These are phyloP conservation scores for Tetrapyrgos nigripes DNA, from an alignment of 1,284 basidiomycete genomes.

Conservation along the genomic window DNA sequence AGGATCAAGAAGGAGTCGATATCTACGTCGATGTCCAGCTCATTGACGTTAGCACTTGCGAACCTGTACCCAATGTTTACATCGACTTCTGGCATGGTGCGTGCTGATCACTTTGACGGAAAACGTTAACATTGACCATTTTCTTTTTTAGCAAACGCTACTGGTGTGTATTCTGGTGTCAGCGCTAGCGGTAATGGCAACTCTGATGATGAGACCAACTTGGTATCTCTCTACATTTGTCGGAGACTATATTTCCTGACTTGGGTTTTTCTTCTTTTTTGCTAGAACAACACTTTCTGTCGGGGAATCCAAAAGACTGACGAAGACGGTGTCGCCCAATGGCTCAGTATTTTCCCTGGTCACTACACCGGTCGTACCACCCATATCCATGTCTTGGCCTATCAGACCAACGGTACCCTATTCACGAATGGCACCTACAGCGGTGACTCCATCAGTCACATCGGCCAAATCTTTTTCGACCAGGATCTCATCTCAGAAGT, in stretches of 20 bases:
- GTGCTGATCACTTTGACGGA: neutral
- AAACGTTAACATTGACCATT: neutral
- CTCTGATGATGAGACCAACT: slow-evolving; percentile 12
- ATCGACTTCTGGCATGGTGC: slow-evolving; percentile 26
- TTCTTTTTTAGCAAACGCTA: slow-evolving; percentile 16
- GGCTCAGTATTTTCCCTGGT: slow-evolving; percentile 20
- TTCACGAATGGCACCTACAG: slow-evolving; percentile 17
- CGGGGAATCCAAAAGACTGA: slow-evolving; percentile 20
- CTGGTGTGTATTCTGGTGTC: slow-evolving; percentile 23
- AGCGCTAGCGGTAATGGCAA: slow-evolving; percentile 21
- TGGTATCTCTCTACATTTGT: slow-evolving; percentile 5
- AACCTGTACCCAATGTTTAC: slow-evolving; percentile 28
- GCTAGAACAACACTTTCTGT: slow-evolving; percentile 19
- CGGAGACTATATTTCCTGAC: neutral
- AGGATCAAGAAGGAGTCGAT: slow-evolving; percentile 33
- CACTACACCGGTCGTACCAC: slow-evolving; percentile 23
- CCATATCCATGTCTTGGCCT: slow-evolving; percentile 24
- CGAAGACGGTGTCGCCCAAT: slow-evolving; percentile 22
- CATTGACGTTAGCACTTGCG: slow-evolving; percentile 57
- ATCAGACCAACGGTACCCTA: slow-evolving; percentile 14
- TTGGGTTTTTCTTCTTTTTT: neutral
- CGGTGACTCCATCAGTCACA: slow-evolving; percentile 17
- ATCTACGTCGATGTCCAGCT: slow-evolving; percentile 53
- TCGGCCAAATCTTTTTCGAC: slow-evolving; percentile 27
- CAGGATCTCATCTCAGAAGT: slow-evolving; percentile 20